phyloP scores from a whole-genome alignment of 2,329 filamentous ascomycete species.

The Fusarium pseudocircinatum region DNA sequence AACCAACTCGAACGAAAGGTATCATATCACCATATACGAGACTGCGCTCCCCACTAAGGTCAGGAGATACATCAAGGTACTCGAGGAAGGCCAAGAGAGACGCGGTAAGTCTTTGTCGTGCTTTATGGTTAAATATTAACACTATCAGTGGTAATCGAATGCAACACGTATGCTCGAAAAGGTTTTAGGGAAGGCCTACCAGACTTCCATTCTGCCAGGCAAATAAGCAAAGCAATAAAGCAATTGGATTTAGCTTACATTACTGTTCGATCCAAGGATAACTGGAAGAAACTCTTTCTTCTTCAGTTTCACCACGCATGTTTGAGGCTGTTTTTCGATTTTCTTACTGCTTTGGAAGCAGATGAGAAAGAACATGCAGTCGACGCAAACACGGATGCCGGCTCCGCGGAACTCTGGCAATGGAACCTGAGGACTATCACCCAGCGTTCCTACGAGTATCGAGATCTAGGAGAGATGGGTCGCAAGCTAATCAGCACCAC shows the following conservation, averaged over 20 bases:
- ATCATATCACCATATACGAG: neutral
- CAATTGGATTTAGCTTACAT: neutral
- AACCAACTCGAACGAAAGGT: rapidly evolving
- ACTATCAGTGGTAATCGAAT: too few relatives aligned
- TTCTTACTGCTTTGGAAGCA: neutral
- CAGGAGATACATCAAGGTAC: too few relatives aligned
- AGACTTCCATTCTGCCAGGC: neutral
- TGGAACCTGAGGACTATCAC: neutral
- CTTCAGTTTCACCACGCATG: neutral
- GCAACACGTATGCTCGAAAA: neutral
- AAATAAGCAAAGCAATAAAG: rapidly evolving
- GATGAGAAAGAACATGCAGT: rapidly evolving
- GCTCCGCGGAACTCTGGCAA: neutral
- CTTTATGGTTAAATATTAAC: too few relatives aligned
- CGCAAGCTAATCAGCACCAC: rapidly evolving
- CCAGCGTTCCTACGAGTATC: rapidly evolving
- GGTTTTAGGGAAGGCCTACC: rapidly evolving
- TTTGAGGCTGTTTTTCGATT: rapidly evolving
- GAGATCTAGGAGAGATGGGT: neutral
- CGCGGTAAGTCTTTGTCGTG: neutral
- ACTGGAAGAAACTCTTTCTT: neutral
- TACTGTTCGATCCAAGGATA: neutral
- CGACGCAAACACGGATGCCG: rapidly evolving
- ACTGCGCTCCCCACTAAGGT: too few relatives aligned
- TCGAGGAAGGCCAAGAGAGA: too few relatives aligned